Evolutionary conservation across 2,329 filamentous ascomycete species (phyloP), one percentile per base, ranked within the genome.

Genomic region (Beauveria varroae): DNA sequence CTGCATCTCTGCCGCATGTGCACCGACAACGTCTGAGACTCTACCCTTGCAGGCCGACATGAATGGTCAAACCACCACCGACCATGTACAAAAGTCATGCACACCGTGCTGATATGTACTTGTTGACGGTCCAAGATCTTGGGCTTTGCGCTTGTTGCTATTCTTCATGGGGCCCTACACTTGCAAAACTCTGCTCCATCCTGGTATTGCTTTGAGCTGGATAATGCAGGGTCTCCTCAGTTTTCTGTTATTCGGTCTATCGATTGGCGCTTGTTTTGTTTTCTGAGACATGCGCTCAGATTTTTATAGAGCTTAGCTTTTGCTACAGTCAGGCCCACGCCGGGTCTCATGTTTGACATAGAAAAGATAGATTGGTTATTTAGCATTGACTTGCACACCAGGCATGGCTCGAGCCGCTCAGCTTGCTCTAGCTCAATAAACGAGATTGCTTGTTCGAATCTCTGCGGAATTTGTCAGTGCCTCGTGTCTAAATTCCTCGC

Each of bases 1-100:
- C 74, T 87, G 56, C 85, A 88, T 73, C 79, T 82, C 34, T 89
- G 86, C 71, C 78, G 84, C 24, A 34, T 60, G 51, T 63, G 62
- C 47, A 44, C 37, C 12, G 57, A 63, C n/a, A 9, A 41, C 9
- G 10, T 18, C 28, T 60, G 22, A 50, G 5, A 12, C 50, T 18
- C 37, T 20, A 8, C 12, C 20, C 28, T 12, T 28, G 43, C 20
- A 47, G 16, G 12, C n/a, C 16, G 14, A 26, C 8, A 30, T 37
- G 18, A 8, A 47, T 18, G 43, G 44, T 20, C 28, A n/a, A n/a
- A 14, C 16, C 28, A 47, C 28, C 5, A 18, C 14, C 55, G 30
- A 26, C 1, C 28, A 18, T 24, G 28, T 10, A 44, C 54, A 24
- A 57, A 7, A 18, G 1, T 9, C 14, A 57, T 16, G n/a, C 18